These are phyloP conservation scores for Fusarium sp. DNA, from an alignment of 2,329 filamentous ascomycete genomes.

Conservation along the genomic window DNA sequence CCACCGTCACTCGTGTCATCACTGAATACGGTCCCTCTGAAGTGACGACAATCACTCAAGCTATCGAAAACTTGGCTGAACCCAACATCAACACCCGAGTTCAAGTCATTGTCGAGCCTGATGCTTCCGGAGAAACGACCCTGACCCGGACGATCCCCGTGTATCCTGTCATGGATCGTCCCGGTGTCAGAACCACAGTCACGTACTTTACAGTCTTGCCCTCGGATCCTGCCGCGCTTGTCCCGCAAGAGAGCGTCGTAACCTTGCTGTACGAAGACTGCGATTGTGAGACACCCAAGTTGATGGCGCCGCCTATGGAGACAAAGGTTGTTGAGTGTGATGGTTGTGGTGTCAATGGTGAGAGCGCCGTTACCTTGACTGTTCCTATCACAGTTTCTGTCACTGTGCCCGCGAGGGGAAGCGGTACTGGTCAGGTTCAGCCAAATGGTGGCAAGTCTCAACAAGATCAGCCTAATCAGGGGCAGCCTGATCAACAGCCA, in stretches of 20 bases:
- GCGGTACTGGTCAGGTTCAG: neutral
- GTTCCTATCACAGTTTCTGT: constrained; percentile 30
- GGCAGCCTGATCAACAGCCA: neutral
- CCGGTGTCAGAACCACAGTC: constrained; percentile 34
- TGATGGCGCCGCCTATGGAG: constrained; percentile 34
- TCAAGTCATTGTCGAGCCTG: neutral
- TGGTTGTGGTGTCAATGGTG: constrained; percentile 37
- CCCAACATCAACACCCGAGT: neutral
- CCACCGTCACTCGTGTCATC: neutral
- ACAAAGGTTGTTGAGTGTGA: constrained; percentile 38
- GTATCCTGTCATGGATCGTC: neutral
- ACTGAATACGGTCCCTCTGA: neutral
- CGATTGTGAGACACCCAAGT: constrained; percentile 29
- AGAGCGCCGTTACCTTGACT: constrained; percentile 40
- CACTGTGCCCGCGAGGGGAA: neutral
- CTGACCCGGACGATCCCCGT: neutral
- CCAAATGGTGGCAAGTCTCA: neutral
- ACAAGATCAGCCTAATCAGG: neutral
- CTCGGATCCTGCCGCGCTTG: constrained; percentile 48
- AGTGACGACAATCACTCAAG: neutral
- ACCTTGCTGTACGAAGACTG: constrained; percentile 45
- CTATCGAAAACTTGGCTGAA: neutral
- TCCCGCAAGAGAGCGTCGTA: constrained; percentile 50
- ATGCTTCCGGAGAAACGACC: neutral
- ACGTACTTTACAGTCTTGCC: constrained; percentile 43